phyloP scores from a whole-genome alignment of 2,329 filamentous ascomycete genomes.

The Botrytis sinoallii region DNA sequence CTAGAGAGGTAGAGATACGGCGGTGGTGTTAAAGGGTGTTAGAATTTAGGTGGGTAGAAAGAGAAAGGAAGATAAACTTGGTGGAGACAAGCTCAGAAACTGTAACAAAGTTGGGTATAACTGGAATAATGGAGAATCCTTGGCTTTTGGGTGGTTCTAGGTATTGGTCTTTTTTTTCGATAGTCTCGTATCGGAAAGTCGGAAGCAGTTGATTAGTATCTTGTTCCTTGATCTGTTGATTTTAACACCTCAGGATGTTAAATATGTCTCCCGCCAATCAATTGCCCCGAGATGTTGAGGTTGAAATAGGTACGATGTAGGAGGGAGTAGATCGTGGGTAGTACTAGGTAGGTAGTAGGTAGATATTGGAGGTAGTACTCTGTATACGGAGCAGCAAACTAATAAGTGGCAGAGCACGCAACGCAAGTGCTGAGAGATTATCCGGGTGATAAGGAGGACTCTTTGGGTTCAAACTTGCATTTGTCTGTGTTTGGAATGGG shows the following conservation, averaged over 20 bases:
- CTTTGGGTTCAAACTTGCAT: background rate
- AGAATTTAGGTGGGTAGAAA: background rate
- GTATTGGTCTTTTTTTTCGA: conserved; percentile 2
- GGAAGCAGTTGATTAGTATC: background rate
- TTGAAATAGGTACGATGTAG: background rate
- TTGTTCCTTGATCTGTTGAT: background rate
- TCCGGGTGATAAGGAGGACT: background rate
- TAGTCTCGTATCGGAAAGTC: background rate
- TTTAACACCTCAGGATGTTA: background rate
- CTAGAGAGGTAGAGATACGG: background rate
- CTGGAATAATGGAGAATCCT: conserved; percentile 13
- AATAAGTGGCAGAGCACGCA: background rate
- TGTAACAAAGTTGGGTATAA: conserved; percentile 2
- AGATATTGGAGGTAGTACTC: background rate
- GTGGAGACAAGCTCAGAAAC: conserved; percentile 4
- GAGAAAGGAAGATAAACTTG: background rate
- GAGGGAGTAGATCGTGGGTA: no score
- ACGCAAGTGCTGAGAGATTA: background rate
- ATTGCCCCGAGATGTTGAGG: background rate
- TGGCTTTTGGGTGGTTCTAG: background rate
- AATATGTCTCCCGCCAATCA: background rate
- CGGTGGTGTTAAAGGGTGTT: background rate
- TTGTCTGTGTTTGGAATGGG: background rate
- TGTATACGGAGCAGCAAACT: background rate
- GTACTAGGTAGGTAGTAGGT: background rate